These are phyloP conservation scores for Boletus huronensis DNA, from an alignment of 768 basidiomycete species.

Conservation along the genomic window DNA sequence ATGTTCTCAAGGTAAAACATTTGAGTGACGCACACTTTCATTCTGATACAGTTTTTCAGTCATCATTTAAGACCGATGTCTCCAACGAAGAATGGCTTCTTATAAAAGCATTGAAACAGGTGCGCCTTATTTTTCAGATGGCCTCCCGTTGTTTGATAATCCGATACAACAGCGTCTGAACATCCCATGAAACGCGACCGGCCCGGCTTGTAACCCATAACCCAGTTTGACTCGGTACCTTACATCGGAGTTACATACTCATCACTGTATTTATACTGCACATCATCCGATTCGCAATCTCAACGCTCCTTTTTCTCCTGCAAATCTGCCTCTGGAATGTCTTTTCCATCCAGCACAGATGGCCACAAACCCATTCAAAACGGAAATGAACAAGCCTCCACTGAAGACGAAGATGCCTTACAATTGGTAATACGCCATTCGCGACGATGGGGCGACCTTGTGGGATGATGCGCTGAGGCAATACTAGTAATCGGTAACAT, in stretches of 20 bases:
- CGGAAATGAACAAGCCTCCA: slow-evolving; percentile 25
- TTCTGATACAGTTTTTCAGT: slow-evolving; percentile 39
- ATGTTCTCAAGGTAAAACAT: slow-evolving; percentile 78
- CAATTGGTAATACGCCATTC: slow-evolving; percentile 51
- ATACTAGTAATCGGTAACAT: slow-evolving; percentile 67
- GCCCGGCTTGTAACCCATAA: not conserved
- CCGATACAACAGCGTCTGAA: slow-evolving; percentile 34
- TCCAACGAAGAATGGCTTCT: slow-evolving; percentile 90
- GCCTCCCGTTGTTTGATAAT: not conserved
- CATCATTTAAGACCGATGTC: slow-evolving; percentile 84
- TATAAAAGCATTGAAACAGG: slow-evolving; percentile 83
- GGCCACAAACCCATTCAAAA: slow-evolving; percentile 11
- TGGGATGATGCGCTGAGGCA: slow-evolving; percentile 29
- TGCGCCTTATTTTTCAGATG: slow-evolving; percentile 23
- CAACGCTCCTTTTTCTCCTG: not conserved
- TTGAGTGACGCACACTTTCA: not conserved
- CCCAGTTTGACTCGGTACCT: not conserved
- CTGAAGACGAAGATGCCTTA: slow-evolving; percentile 45
- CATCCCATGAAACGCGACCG: slow-evolving; percentile 26
- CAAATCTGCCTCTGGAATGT: slow-evolving; percentile 17
- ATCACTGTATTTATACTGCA: slow-evolving; percentile 32
- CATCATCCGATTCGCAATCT: not conserved
- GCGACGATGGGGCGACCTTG: slow-evolving; percentile 29
- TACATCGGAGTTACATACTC: slow-evolving; percentile 25
- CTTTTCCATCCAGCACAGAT: slow-evolving; percentile 13